phyloP scores from a whole-genome alignment of 495 filamentous ascomycete genomes.

The Penicillium paradoxum region DNA sequence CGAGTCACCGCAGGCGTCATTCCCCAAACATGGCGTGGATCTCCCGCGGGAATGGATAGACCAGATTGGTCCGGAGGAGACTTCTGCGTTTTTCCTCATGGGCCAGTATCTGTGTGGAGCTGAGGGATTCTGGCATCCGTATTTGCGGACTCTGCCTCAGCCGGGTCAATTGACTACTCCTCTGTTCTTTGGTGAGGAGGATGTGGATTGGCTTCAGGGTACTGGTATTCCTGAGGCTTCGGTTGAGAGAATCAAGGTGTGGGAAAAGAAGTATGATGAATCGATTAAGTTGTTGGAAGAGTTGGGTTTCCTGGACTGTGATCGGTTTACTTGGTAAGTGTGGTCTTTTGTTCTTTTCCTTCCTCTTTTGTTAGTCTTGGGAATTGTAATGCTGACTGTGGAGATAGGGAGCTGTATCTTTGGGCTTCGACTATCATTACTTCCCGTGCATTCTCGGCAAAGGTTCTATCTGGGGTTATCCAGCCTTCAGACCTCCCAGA shows the following conservation, averaged over 20 bases:
- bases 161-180: conserved; percentile 52
- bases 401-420: conserved; percentile 53
- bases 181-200: conserved; percentile 52
- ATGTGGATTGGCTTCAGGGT: conserved; percentile 53
- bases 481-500: conserved; percentile 28
- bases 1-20: conserved; percentile 12
- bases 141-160: conserved; percentile 53
- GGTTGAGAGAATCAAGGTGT: conserved; percentile 35
- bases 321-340: conserved; percentile 45
- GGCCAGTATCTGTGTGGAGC: conserved; percentile 47
- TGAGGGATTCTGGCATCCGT: conserved; percentile 58
- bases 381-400: conserved; percentile 10
- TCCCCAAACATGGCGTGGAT: conserved; percentile 33
- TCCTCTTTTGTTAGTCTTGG: not conserved
- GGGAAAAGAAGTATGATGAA: conserved; percentile 48
- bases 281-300: conserved; percentile 31
- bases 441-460: conserved; percentile 51
- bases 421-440: conserved; percentile 62
- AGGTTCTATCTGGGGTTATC: conserved; percentile 39
- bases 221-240: conserved; percentile 54
- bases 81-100: conserved; percentile 51
- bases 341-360: not conserved
- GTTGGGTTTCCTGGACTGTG: conserved; percentile 25
- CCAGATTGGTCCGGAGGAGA: conserved; percentile 33
- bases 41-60: conserved; percentile 36